A percentile compares a stretch with the other conserved stretches of the same genome.
Conservation (phyloP, 495 filamentous ascomycete genomes). For the Podospora pseudopauciseta region DNA sequence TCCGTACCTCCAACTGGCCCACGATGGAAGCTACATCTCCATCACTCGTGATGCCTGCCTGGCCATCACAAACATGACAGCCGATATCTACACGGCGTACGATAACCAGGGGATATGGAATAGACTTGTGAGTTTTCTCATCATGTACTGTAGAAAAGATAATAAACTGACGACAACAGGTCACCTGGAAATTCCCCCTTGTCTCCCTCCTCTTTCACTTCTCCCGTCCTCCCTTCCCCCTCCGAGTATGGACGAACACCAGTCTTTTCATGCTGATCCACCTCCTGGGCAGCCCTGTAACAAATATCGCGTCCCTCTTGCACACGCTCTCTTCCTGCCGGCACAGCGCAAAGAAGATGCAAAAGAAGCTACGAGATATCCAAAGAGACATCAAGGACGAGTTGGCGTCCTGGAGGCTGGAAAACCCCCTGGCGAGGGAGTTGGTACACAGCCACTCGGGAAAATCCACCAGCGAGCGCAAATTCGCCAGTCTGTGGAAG, state of each 20-base stretch:
- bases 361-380: background rate
- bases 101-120: conserved; percentile 12
- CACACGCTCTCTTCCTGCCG: conserved; percentile 7
- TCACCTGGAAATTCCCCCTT: conserved; percentile 19
- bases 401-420: background rate
- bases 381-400: background rate
- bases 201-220: conserved; percentile 16
- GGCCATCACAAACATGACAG: conserved; percentile 1
- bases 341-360: background rate
- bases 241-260: conserved; percentile 10
- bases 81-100: conserved; percentile 4
- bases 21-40: conserved; percentile 6
- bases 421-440: background rate
- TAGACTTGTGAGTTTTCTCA: conserved; percentile 10
- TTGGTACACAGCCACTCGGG: background rate
- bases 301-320: conserved; percentile 14
- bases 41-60: conserved; percentile 12
- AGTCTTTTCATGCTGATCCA: conserved; percentile 13
- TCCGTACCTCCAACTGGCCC: conserved; percentile 2
- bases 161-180: background rate
- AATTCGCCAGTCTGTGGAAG: conserved; percentile 10
- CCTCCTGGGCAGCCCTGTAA: conserved; percentile 14
- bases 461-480: background rate
- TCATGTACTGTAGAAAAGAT: background rate
- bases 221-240: conserved; percentile 14